Conservation (phyloP, 495 filamentous ascomycete species). For the Talaromyces thailandensis region DNA sequence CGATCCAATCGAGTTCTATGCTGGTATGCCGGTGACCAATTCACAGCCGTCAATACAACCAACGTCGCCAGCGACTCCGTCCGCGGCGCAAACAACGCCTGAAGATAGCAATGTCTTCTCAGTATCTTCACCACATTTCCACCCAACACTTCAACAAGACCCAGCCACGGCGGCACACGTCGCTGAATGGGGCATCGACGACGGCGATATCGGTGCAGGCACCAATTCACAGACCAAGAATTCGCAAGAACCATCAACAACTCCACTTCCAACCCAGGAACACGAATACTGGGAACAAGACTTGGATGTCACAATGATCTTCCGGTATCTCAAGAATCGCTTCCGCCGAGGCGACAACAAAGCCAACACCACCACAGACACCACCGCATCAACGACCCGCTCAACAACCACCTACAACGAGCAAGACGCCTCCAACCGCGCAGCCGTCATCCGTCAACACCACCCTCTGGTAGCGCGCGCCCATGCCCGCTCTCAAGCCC, state of each 20-base stretch:
- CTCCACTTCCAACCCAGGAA: constrained; percentile 26
- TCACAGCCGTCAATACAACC: background rate
- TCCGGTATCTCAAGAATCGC: constrained; percentile 70
- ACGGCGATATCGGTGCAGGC: constrained; percentile 30
- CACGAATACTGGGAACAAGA: constrained; percentile 84
- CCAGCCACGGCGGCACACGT: constrained; percentile 36
- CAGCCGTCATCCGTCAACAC: constrained; percentile 72
- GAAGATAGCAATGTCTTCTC: constrained; percentile 15
- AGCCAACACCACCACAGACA: constrained; percentile 17
- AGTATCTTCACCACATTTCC: constrained; percentile 32
- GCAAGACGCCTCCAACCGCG: constrained; percentile 64
- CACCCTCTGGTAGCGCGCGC: constrained; percentile 68
- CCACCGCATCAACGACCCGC: constrained; percentile 26
- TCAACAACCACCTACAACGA: constrained; percentile 24
- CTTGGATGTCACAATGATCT: constrained; percentile 78
- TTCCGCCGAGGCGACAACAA: constrained; percentile 45
- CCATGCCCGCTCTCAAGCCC: constrained; percentile 35
- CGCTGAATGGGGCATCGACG: constrained; percentile 61
- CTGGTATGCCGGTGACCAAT: background rate
- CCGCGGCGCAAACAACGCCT: constrained; percentile 9
- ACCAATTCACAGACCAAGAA: constrained; percentile 9
- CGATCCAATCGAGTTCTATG: constrained; percentile 8
- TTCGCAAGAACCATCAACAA: constrained; percentile 22
- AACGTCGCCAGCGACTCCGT: background rate
- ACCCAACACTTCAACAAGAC: constrained; percentile 34